A percentile compares a stretch with the other conserved stretches of the same genome.
phyloP scores from a whole-genome alignment of 176 grass and related monocot genomes.

The Rhynchospora pubera region DNA sequence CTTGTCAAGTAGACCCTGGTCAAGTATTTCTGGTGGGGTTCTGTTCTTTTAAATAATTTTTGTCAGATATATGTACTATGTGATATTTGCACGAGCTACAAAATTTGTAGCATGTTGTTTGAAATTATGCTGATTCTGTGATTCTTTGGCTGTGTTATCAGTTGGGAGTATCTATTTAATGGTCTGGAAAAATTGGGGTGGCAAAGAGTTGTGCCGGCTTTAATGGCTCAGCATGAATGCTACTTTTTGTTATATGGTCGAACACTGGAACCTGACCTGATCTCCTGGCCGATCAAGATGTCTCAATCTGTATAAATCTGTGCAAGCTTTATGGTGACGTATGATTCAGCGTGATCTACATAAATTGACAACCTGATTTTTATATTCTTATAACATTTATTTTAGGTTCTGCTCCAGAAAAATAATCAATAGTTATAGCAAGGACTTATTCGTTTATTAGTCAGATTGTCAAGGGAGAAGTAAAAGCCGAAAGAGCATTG shows the following conservation, averaged over 20 bases:
- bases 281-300: neutral
- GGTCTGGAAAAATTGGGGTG: neutral
- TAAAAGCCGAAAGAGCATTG: neutral
- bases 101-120: neutral
- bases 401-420: neutral
- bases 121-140: neutral
- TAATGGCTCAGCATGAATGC: neutral
- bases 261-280: neutral
- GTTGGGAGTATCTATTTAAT: too few relatives aligned
- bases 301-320: neutral
- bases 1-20: neutral
- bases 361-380: neutral
- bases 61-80: neutral
- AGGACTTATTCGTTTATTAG: neutral
- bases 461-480: neutral
- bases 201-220: neutral
- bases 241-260: neutral
- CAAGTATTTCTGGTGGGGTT: neutral
- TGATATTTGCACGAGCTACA: neutral
- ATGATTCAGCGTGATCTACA: neutral
- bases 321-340: neutral
- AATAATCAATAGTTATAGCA: neutral
- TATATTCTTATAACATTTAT: neutral
- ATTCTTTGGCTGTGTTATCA: neutral
- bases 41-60: conserved; percentile 5